These are phyloP conservation scores for Lantana camara DNA, from an alignment of 257 asterid genomes.

Conservation along the genomic window DNA sequence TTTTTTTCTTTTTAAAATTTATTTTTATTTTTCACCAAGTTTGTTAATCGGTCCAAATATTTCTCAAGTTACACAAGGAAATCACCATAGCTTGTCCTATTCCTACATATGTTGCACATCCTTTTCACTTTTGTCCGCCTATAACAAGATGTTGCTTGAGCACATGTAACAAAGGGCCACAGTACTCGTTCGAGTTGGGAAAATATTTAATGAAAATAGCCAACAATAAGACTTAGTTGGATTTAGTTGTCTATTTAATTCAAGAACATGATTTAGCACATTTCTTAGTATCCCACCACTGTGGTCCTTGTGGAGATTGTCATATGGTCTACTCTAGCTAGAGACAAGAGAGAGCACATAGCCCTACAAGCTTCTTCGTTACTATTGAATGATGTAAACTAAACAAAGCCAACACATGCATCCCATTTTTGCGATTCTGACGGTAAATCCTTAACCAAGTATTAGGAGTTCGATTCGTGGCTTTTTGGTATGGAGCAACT, in stretches of 20 bases:
- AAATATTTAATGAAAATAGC: neutral
- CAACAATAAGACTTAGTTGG: neutral
- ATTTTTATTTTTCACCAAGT: too few relatives aligned
- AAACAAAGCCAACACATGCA: slow-evolving; percentile 45
- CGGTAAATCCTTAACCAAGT: too few relatives aligned
- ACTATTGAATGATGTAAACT: slow-evolving; percentile 31
- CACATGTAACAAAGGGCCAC: neutral
- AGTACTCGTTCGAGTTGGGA: neutral
- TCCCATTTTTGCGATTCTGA: slow-evolving; percentile 34
- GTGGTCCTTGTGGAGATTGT: slow-evolving; percentile 35
- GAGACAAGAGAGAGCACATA: slow-evolving; percentile 38
- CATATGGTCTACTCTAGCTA: slow-evolving; percentile 26
- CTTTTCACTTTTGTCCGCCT: neutral
- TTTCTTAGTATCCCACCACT: slow-evolving; percentile 25
- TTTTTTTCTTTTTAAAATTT: too few relatives aligned
- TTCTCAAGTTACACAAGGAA: too few relatives aligned
- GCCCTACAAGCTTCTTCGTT: slow-evolving; percentile 34
- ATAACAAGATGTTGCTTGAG: neutral
- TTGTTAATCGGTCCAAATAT: too few relatives aligned
- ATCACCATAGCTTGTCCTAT: neutral
- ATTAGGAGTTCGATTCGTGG: too few relatives aligned
- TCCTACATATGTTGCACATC: neutral
- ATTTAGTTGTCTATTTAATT: slow-evolving; percentile 20
- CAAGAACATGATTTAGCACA: neutral
- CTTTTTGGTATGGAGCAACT: too few relatives aligned